phyloP scores from a whole-genome alignment of 257 asterid genomes.

The Ballota nigra region DNA sequence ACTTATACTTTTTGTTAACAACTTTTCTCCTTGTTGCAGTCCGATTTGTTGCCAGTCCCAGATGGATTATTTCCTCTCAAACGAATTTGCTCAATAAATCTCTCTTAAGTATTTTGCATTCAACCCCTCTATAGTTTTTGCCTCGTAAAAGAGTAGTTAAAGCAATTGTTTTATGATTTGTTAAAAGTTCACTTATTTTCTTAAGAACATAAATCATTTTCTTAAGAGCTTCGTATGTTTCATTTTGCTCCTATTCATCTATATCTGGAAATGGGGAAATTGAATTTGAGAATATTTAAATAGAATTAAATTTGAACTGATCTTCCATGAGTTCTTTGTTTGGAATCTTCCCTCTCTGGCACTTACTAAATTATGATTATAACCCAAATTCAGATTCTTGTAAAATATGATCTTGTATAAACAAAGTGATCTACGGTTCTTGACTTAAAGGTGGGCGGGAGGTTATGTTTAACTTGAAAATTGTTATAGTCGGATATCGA shows the following conservation, averaged over 20 bases:
- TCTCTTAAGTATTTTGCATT: neutral
- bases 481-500: neutral
- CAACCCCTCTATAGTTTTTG: neutral
- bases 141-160: neutral
- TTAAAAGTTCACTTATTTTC: slow-evolving; percentile 6
- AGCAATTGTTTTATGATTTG: neutral
- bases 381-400: neutral
- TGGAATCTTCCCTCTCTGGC: neutral
- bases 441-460: neutral
- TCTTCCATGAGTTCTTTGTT: too few relatives aligned
- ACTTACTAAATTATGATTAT: neutral
- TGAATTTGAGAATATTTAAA: slow-evolving; percentile 6
- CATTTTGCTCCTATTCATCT: slow-evolving; percentile 13
- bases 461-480: neutral
- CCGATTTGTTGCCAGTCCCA: too few relatives aligned
- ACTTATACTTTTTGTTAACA: neutral
- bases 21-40: neutral
- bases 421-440: neutral
- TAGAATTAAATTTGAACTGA: neutral
- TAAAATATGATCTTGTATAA: neutral
- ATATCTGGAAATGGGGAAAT: slow-evolving; percentile 6
- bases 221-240: slow-evolving; percentile 3
- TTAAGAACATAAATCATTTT: neutral
- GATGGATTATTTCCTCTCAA: neutral
- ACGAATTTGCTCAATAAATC: neutral